Evolutionary conservation across 2,329 filamentous ascomycete species (phyloP).

Genomic region (Fusarium mundagurra): DNA sequence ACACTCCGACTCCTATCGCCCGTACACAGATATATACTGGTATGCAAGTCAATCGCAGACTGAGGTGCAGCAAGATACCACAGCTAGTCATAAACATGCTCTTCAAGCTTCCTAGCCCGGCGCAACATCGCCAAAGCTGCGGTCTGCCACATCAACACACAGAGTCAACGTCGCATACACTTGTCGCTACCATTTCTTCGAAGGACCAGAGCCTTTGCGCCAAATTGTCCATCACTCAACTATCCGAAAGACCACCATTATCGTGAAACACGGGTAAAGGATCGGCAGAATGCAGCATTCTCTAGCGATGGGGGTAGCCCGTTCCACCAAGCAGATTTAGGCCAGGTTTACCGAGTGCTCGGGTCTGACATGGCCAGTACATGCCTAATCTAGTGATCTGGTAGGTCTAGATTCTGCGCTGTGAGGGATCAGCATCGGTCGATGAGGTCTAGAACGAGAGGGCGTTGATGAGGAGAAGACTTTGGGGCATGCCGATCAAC

Average conservation of each 20-base stretch:
- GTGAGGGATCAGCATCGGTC: background rate
- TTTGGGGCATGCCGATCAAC: background rate
- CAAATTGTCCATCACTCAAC: fast-evolving
- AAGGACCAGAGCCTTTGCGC: fast-evolving
- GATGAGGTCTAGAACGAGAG: background rate
- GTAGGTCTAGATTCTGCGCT: background rate
- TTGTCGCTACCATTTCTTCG: background rate
- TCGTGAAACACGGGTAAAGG: background rate
- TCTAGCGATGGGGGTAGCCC: background rate
- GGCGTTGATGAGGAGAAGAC: background rate
- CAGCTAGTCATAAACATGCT: background rate
- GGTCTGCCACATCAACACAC: too few relatives aligned
- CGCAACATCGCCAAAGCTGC: background rate
- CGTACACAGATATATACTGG: fast-evolving
- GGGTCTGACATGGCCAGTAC: background rate
- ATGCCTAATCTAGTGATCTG: background rate
- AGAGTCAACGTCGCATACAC: background rate
- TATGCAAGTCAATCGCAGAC: fast-evolving
- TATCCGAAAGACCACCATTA: background rate
- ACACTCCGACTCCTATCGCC: background rate
- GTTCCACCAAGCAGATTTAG: background rate
- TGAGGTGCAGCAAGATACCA: fast-evolving
- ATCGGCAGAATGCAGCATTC: background rate
- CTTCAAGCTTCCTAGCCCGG: background rate
- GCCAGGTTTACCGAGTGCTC: background rate